Base-by-base conservation (phyloP, 148 eudicot species). In the Rhododendron vialii region DNA sequence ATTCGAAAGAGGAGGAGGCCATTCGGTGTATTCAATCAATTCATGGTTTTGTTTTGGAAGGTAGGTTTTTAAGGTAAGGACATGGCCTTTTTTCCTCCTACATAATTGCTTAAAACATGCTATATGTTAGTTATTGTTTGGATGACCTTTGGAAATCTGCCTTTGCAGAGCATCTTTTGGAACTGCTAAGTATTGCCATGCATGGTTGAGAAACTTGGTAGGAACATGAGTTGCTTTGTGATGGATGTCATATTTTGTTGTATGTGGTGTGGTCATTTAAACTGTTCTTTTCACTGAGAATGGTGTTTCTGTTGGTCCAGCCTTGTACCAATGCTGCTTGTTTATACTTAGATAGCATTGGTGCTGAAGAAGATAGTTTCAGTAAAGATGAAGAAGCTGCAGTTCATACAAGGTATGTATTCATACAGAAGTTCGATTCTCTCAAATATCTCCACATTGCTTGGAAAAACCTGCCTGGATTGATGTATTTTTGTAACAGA, bases 331-430 rank as follows among this genome's bases (percentile, higher is more conserved):
- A 92, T 88, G 82, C 89, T 84, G 83, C 91, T 89, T 92, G 93
- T 88, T 87, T 92, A 79, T 92, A 92, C 88, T 87, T 92, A 84
- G 93, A 92, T 88, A 84, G 84, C 76, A 28, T 91, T 86, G 94
- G 94, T 84, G 89, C 93, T 51, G 94, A 91, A 43, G 93, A 92
- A 88, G 94, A 92, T 90, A 92, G 94, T 89, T 92, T 92, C 86
- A 87, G 93, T 74, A 92, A 91, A 91, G 94, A 92, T 85, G 94
- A 92, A 83, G 92, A 85, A 90, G 94, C 94, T 86, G 94, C 94
- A 50, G 91, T 90, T 4, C 92, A 92, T 76, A 92, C 94, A 50
- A 90, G 94, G 94, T 92, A 91, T 85, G 18, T 47, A 85, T 59
- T 45, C 61, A 85, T 71, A 53, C 53, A 45, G 43, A 45, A 53